These are phyloP conservation scores for Pythium dissotocum DNA, from an alignment of 352 stramenopile genomes.

Conservation along the genomic window DNA sequence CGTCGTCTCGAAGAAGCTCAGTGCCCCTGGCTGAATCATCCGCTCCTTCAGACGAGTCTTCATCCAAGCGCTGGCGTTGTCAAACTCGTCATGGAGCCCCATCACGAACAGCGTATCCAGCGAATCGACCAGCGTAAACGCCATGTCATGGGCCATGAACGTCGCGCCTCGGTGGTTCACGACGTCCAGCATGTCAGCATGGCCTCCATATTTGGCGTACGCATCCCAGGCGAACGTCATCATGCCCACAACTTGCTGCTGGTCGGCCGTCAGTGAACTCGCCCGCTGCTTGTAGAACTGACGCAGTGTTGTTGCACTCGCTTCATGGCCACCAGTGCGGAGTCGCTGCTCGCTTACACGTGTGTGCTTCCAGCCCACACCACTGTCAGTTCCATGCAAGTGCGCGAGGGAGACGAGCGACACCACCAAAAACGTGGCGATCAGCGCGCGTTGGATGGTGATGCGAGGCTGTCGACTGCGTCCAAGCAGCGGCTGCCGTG, in stretches of 20 bases:
- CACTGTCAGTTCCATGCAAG: too few species aligned
- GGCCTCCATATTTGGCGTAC: constrained; percentile 42
- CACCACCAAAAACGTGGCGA: too few species aligned
- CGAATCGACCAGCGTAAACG: constrained; percentile 58
- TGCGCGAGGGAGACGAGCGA: too few species aligned
- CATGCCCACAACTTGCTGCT: constrained; percentile 52
- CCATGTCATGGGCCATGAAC: constrained; percentile 59
- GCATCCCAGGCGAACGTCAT: constrained; percentile 52
- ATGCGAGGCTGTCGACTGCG: too few species aligned
- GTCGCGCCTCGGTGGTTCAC: constrained; percentile 22
- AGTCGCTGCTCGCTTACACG: too few species aligned
- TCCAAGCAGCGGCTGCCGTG: too few species aligned
- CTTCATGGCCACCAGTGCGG: too few species aligned
- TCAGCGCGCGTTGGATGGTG: too few species aligned
- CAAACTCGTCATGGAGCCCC: constrained; percentile 61
- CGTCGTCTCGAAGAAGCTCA: constrained; percentile 70
- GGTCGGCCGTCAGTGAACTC: constrained; percentile 36
- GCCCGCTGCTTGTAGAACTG: constrained; percentile 20
- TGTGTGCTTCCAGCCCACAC: too few species aligned
- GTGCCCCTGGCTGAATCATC: constrained; percentile 35
- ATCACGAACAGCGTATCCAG: constrained; percentile 72
- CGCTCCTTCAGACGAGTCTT: constrained; percentile 36
- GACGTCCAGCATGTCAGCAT: constrained; percentile 45
- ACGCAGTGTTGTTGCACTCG: constrained; percentile 3
- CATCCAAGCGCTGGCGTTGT: constrained; percentile 55